Evolutionary conservation across 1,284 basidiomycete genomes (phyloP).

Genomic region (Apiotrichum sp.): DNA sequence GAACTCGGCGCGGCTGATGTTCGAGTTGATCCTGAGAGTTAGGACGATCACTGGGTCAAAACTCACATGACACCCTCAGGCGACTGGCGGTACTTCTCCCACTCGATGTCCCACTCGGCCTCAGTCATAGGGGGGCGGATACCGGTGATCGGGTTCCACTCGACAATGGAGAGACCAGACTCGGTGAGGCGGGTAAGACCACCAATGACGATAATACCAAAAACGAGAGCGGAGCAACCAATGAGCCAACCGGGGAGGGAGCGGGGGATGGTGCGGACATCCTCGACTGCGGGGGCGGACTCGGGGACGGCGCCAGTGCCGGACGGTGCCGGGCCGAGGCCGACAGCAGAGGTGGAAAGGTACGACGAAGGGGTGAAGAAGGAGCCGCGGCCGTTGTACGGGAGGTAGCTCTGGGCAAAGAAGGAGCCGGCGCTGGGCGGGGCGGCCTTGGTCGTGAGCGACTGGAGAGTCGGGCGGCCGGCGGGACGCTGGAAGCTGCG

Average conservation of each 20-base stretch:
- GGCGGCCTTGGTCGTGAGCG: neutral
- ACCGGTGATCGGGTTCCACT: constrained; percentile 94
- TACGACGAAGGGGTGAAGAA: constrained; percentile 17
- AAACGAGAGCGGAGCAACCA: constrained; percentile 73
- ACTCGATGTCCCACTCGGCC: constrained; percentile 81
- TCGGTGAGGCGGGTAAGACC: constrained; percentile 96
- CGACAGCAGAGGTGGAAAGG: constrained; percentile 3
- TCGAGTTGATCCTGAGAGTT: constrained; percentile 67
- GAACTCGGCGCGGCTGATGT: constrained; percentile 82
- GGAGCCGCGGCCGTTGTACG: constrained; percentile 5
- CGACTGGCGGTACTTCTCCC: constrained; percentile 89
- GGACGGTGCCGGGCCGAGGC: neutral
- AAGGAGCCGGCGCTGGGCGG: constrained; percentile 3
- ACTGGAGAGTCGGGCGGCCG: neutral
- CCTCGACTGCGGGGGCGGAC: constrained; percentile 47
- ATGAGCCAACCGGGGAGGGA: constrained; percentile 74
- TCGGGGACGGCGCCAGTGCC: neutral
- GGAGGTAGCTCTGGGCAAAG: constrained; percentile 13
- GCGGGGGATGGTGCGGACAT: constrained; percentile 58
- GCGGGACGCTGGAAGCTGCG: neutral
- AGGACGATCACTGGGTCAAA: neutral
- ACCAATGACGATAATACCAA: constrained; percentile 89
- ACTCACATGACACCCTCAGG: constrained; percentile 92
- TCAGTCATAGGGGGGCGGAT: constrained; percentile 72
- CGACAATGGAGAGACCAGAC: constrained; percentile 93